These are phyloP conservation scores for Lachancea cidri DNA, from an alignment of 805 yeast species.

Conservation along the genomic window DNA sequence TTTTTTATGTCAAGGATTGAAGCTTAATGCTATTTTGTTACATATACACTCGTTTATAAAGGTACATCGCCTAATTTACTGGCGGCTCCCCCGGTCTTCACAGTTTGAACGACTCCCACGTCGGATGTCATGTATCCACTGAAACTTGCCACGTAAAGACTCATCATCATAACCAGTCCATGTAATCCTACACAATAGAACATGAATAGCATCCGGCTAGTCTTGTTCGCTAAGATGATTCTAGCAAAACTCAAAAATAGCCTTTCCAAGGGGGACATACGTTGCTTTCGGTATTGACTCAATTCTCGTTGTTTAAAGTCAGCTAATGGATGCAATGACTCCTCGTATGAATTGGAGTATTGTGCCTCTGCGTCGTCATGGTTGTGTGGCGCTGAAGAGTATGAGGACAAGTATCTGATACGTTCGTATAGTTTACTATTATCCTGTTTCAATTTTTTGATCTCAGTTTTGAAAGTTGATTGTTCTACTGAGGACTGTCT, in stretches of 20 bases:
- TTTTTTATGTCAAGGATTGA: too few relatives aligned
- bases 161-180: constrained; percentile 60
- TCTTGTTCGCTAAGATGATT: constrained; percentile 66
- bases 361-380: constrained; percentile 48
- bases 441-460: constrained; percentile 60
- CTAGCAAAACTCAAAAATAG: constrained; percentile 68
- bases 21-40: too few relatives aligned
- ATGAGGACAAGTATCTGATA: constrained; percentile 59
- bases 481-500: constrained; percentile 51
- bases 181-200: constrained; percentile 73
- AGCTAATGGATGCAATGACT: constrained; percentile 76
- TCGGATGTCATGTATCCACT: constrained; percentile 43
- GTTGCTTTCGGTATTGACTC: constrained; percentile 60
- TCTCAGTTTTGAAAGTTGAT: constrained; percentile 58
- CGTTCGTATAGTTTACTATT: constrained; percentile 77
- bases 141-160: constrained; percentile 48
- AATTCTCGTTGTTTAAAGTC: constrained; percentile 74
- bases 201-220: constrained; percentile 67
- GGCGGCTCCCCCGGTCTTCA: constrained; percentile 4
- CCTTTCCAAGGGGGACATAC: constrained; percentile 72
- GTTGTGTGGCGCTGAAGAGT: constrained; percentile 19
- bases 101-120: constrained; percentile 27
- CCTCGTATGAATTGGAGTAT: constrained; percentile 64
- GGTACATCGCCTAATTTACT: background rate
- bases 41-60: background rate